Conservation (phyloP, 257 asterid species). For the Solanum sitiens region DNA sequence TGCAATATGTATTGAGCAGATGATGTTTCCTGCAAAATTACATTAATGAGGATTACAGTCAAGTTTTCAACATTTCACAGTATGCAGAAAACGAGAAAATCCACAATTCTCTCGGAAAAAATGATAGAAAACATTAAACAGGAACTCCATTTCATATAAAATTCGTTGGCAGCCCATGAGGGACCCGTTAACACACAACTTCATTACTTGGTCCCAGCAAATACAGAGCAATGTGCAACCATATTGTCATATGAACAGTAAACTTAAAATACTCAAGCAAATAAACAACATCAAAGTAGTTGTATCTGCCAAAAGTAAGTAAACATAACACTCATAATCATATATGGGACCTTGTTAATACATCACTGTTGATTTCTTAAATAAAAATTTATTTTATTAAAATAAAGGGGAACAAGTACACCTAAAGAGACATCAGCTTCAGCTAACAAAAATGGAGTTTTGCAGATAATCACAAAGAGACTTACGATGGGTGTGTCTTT, state of each 20-base stretch:
- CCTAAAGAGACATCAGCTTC: not conserved
- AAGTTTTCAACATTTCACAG: not conserved
- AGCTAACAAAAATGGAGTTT: not conserved
- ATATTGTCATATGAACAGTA: not conserved
- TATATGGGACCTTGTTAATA: not conserved
- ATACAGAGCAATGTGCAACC: not conserved
- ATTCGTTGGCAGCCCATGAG: not conserved
- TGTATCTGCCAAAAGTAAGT: not conserved
- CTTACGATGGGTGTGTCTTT: conserved; percentile 86
- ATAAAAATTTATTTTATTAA: not conserved
- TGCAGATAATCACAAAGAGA: not conserved
- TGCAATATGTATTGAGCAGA: conserved; percentile 89
- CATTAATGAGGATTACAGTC: not conserved
- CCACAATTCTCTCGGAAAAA: not conserved
- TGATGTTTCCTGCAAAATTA: conserved; percentile 61
- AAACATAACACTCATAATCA: not conserved
- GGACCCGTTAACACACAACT: not conserved
- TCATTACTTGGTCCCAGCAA: not conserved
- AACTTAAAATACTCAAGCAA: not conserved
- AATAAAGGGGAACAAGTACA: not conserved
- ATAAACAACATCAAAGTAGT: not conserved
- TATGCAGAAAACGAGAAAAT: not conserved
- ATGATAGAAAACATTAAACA: not conserved
- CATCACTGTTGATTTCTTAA: not conserved
- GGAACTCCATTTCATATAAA: not conserved